A percentile compares a stretch with the other conserved stretches of the same genome.
These are phyloP conservation scores for Murraya koenigii DNA, from an alignment of 345 rosid species.

Conservation along the genomic window DNA sequence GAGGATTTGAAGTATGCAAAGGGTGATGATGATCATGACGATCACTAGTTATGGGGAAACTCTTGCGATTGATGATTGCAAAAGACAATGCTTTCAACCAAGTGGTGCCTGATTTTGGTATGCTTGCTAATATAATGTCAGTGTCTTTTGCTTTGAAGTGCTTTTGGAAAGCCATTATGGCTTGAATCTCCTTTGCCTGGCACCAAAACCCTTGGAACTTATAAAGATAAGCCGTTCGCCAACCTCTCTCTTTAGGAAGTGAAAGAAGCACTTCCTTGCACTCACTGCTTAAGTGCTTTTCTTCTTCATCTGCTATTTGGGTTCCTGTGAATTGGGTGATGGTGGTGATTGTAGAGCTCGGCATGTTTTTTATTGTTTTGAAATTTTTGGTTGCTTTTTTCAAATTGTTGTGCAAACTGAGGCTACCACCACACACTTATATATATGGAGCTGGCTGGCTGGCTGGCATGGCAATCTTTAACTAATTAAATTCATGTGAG, in stretches of 20 bases:
- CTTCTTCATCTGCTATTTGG: constrained; percentile 9
- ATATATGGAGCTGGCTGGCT: background rate
- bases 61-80: constrained; percentile 35
- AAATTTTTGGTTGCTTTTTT: background rate
- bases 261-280: constrained; percentile 47
- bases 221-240: constrained; percentile 61
- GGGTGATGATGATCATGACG: constrained; percentile 34
- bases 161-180: constrained; percentile 44
- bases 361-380: background rate
- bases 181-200: constrained; percentile 55
- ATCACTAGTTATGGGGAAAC: background rate
- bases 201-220: constrained; percentile 73
- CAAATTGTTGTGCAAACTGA: background rate
- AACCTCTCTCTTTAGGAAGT: constrained; percentile 64
- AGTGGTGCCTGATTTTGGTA: constrained; percentile 61
- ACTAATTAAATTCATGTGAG: too few species aligned
- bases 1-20: constrained; percentile 48
- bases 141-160: constrained; percentile 28
- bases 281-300: constrained; percentile 36
- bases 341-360: background rate
- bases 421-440: background rate
- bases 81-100: constrained; percentile 53
- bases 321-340: background rate
- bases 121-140: constrained; percentile 43
- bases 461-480: background rate